A percentile compares a stretch with the other conserved stretches of the same genome.
Evolutionary conservation across 139 green algal species (phyloP).

Genomic region (Diplosphaera chodatii): DNA sequence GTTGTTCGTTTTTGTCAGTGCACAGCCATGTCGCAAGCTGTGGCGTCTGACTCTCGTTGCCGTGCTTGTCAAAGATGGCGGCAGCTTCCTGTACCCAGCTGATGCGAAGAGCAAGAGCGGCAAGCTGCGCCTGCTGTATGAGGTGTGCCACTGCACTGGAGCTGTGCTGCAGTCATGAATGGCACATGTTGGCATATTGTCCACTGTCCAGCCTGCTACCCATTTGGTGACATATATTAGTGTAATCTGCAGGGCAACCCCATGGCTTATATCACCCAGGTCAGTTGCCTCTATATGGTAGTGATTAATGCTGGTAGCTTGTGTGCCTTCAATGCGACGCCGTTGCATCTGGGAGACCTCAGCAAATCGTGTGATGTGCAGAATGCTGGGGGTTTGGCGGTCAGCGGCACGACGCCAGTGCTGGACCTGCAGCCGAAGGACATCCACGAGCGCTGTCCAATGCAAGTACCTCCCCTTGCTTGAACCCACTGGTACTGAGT

Average conservation of each 20-base stretch:
- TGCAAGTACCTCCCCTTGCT: too few relatives aligned
- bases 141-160: constrained; percentile 14
- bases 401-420: constrained; percentile 21
- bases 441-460: constrained; percentile 43
- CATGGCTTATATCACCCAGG: not conserved
- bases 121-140: constrained; percentile 73
- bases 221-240: not conserved
- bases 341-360: not conserved
- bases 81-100: constrained; percentile 69
- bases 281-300: not conserved
- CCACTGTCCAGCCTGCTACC: too few relatives aligned
- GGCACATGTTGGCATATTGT: not conserved
- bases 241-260: not conserved
- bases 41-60: too few relatives aligned
- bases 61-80: too few relatives aligned
- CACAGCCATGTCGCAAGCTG: too few relatives aligned
- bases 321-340: not conserved
- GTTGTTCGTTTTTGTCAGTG: too few relatives aligned
- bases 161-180: not conserved
- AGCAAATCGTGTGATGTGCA: constrained; percentile 30
- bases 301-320: not conserved
- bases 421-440: constrained; percentile 39
- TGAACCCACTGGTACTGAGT: too few relatives aligned
- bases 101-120: constrained; percentile 59
- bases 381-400: constrained; percentile 43